Evolutionary conservation across 306 rosid species (phyloP).

Genomic region (Fragaria vesca): DNA sequence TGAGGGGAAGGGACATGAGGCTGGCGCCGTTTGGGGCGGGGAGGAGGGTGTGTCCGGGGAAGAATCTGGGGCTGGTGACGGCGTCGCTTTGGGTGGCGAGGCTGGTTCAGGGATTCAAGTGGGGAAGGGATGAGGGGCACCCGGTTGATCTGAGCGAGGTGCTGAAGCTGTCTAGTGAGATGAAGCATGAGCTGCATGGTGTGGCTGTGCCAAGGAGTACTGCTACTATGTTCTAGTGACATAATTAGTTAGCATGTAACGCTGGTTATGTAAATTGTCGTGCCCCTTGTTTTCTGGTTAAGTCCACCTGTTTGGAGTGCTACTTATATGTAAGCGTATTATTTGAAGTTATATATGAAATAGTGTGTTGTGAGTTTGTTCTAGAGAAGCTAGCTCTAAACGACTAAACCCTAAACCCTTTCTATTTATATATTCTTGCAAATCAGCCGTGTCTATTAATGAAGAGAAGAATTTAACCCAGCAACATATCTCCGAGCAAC

Average conservation of each 20-base stretch:
- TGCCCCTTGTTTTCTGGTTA: not conserved
- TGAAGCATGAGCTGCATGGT: conserved; percentile 45
- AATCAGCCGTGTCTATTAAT: not conserved
- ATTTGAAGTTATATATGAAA: not conserved
- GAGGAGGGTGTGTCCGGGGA: conserved; percentile 58
- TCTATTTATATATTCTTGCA: not conserved
- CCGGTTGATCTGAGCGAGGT: conserved; percentile 46
- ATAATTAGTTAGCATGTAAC: not conserved
- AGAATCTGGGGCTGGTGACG: conserved; percentile 45
- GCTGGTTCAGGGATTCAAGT: conserved; percentile 42
- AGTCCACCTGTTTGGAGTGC: not conserved
- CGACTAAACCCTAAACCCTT: not conserved
- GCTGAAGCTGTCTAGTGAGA: conserved; percentile 55
- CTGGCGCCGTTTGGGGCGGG: conserved; percentile 65
- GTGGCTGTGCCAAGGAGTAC: conserved; percentile 16
- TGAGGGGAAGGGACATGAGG: conserved; percentile 46
- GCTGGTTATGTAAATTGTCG: not conserved
- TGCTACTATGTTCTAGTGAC: not conserved
- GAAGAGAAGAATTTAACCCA: not conserved
- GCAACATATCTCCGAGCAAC: too few relatives aligned
- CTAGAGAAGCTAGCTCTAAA: not conserved
- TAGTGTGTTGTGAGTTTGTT: not conserved
- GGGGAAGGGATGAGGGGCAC: conserved; percentile 26
- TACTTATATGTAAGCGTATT: not conserved
- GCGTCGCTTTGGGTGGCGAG: conserved; percentile 47